Conservation (phyloP, 2,329 filamentous ascomycete species). For the Diplodia mutila region DNA sequence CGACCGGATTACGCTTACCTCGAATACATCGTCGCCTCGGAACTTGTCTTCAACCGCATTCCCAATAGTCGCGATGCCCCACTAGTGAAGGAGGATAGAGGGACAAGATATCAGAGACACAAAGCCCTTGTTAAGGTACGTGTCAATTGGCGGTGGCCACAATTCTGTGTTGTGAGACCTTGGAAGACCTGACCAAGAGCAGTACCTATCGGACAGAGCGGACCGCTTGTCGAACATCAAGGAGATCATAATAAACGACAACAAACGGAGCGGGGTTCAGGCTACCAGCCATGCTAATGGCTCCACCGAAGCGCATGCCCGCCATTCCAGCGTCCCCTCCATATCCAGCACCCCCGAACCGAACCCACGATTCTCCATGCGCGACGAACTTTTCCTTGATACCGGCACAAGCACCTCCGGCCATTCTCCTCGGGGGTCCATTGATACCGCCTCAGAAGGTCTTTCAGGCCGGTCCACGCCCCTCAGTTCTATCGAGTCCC, state of each 20-base stretch:
- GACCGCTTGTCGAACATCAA: slow-evolving; percentile 54
- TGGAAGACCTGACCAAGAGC: background rate
- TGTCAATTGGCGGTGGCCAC: background rate
- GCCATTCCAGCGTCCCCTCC: slow-evolving; percentile 5
- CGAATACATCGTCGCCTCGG: slow-evolving; percentile 81
- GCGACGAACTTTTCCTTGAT: slow-evolving; percentile 26
- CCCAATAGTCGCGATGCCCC: slow-evolving; percentile 76
- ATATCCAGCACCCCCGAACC: background rate
- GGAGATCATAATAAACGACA: slow-evolving; percentile 56
- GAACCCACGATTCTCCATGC: slow-evolving; percentile 26
- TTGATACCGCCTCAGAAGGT: slow-evolving; percentile 34
- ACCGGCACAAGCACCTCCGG: slow-evolving; percentile 30
- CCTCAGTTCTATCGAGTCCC: slow-evolving; percentile 31
- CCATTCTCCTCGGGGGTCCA: slow-evolving; percentile 25
- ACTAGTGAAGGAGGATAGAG: slow-evolving; percentile 61
- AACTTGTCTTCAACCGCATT: slow-evolving; percentile 76
- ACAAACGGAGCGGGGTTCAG: slow-evolving; percentile 60
- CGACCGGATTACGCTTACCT: slow-evolving; percentile 76
- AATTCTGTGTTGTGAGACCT: background rate
- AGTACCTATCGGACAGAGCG: slow-evolving; percentile 32
- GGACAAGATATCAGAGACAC: slow-evolving; percentile 55
- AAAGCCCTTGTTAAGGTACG: slow-evolving; percentile 42
- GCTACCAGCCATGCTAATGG: slow-evolving; percentile 26
- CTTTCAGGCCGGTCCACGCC: slow-evolving; percentile 32
- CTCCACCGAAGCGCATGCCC: slow-evolving; percentile 1